These are phyloP conservation scores for Aspergillus glaucus DNA, from an alignment of 2,329 filamentous ascomycete genomes.

Conservation along the genomic window DNA sequence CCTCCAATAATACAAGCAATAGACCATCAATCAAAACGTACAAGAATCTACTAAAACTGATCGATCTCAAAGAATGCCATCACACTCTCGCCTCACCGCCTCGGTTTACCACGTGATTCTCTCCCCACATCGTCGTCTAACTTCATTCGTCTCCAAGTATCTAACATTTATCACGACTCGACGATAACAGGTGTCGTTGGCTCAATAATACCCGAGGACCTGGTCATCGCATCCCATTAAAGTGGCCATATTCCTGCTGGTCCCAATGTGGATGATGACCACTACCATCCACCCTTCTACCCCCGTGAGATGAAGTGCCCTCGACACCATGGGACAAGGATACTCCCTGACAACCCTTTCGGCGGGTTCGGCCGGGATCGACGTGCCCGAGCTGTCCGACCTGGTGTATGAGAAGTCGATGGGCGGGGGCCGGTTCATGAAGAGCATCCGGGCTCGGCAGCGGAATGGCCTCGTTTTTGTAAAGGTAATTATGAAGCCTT, in stretches of 20 bases:
- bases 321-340: slow-evolving; percentile 76
- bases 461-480: slow-evolving; percentile 87
- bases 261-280: neutral
- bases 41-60: too few relatives aligned
- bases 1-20: too few relatives aligned
- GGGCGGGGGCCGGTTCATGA: slow-evolving; percentile 90
- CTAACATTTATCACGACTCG: neutral
- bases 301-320: slow-evolving; percentile 23
- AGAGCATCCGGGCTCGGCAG: slow-evolving; percentile 84
- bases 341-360: slow-evolving; percentile 91
- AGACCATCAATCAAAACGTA: too few relatives aligned
- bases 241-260: too few relatives aligned
- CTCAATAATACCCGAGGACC: neutral
- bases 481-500: slow-evolving; percentile 92
- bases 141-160: neutral
- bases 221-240: neutral
- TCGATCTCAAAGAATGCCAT: neutral
- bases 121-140: neutral
- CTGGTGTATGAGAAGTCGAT: slow-evolving; percentile 87
- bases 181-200: neutral
- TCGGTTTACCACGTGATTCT: neutral
- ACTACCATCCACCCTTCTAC: neutral
- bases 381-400: slow-evolving; percentile 85
- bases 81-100: neutral
- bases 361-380: slow-evolving; percentile 85